Evolutionary conservation across 192 early-diverging fungal genomes (phyloP).

Genomic region (Dissophora ornata): DNA sequence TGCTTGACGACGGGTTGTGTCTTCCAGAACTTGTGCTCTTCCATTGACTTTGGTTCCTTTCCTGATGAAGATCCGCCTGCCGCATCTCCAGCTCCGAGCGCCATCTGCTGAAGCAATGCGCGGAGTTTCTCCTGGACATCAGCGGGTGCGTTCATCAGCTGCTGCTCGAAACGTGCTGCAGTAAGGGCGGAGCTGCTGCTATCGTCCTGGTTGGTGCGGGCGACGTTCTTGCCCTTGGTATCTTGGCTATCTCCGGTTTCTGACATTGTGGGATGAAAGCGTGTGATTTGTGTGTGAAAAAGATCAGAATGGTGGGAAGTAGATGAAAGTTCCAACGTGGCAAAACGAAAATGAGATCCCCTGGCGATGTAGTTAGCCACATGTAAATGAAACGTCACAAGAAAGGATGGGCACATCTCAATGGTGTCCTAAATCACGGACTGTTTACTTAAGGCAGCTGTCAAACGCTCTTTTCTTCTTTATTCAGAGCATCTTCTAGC

Average conservation of each 20-base stretch:
- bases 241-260: conserved; percentile 22
- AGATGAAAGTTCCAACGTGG: no score
- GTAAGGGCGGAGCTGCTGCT: conserved; percentile 15
- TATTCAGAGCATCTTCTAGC: no score
- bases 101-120: conserved; percentile 37
- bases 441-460: no score
- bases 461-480: no score
- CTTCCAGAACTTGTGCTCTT: conserved; percentile 93
- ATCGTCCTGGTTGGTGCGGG: not conserved
- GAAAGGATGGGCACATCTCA: no score
- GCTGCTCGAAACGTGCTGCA: conserved; percentile 34
- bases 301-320: not conserved
- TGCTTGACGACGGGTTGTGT: conserved; percentile 94
- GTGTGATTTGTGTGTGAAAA: no score
- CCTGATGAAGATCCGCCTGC: conserved; percentile 10
- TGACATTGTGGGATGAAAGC: conserved; percentile 25
- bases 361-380: no score
- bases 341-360: no score
- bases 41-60: conserved; percentile 59
- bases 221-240: conserved; percentile 21
- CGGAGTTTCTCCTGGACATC: conserved; percentile 53
- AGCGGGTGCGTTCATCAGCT: conserved; percentile 40
- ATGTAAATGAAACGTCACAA: no score
- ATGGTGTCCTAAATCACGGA: no score
- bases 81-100: conserved; percentile 7